Percentiles rank a stretch among this genome's conserved stretches.
These are phyloP conservation scores for Exutisphaerella laricina DNA, from an alignment of 2,329 filamentous ascomycete genomes.

Conservation along the genomic window DNA sequence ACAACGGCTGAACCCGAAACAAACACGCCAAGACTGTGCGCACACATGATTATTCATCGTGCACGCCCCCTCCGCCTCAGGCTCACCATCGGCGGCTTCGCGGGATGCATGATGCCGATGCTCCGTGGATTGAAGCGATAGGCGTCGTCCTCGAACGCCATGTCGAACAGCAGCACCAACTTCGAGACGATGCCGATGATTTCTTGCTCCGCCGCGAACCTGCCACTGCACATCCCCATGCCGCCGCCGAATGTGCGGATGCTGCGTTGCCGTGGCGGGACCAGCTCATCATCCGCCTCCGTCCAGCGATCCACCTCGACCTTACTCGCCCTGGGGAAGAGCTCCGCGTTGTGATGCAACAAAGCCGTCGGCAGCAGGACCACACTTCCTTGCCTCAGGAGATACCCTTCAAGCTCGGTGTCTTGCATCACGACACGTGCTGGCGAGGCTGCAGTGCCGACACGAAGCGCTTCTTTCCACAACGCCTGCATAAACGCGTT, in stretches of 20 bases:
- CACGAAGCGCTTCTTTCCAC: constrained; percentile 9
- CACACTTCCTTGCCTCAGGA: constrained; percentile 6
- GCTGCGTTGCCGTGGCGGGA: not conserved
- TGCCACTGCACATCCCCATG: constrained; percentile 7
- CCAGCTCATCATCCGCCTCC: constrained; percentile 1
- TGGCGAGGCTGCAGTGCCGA: constrained; percentile 8
- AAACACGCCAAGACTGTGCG: too few relatives aligned
- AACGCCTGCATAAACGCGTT: constrained; percentile 7
- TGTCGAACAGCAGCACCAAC: constrained; percentile 8
- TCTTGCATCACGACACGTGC: constrained; percentile 12
- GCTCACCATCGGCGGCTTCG: constrained; percentile 2
- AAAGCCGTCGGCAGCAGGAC: constrained; percentile 6
- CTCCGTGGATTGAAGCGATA: constrained; percentile 11
- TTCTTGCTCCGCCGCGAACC: constrained; percentile 10
- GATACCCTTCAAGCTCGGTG: constrained; percentile 8
- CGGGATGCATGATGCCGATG: constrained; percentile 9
- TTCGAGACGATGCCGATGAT: constrained; percentile 9
- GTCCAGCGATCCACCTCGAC: constrained; percentile 7
- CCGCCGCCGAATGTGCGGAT: constrained; percentile 12
- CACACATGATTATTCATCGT: too few relatives aligned
- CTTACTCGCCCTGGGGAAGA: constrained; percentile 5
- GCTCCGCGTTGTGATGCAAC: constrained; percentile 6
- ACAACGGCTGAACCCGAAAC: too few relatives aligned
- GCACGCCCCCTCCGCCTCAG: too few relatives aligned
- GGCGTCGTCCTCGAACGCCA: constrained; percentile 6